A percentile compares a stretch with the other conserved stretches of the same genome.
Evolutionary conservation across 2,329 filamentous ascomycete genomes (phyloP).

Genomic region (Tricladium varicosporioides): DNA sequence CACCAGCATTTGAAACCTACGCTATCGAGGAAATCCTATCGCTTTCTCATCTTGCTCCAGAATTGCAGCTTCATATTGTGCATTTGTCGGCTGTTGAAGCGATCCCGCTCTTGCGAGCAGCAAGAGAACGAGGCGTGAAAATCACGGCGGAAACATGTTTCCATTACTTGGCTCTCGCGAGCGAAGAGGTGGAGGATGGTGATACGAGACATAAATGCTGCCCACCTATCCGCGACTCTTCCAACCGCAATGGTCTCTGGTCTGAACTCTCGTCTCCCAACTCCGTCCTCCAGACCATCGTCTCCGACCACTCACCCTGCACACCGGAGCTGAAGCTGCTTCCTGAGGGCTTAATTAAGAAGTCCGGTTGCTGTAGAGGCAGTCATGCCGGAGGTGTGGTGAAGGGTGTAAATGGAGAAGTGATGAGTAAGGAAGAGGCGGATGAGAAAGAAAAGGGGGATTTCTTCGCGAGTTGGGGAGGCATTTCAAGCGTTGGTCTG

Average conservation of each 20-base stretch:
- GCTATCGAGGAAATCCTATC: conserved; percentile 85
- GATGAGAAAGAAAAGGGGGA: conserved; percentile 60
- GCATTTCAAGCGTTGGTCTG: conserved; percentile 89
- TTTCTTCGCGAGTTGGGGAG: conserved; percentile 96
- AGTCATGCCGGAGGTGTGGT: conserved; percentile 6
- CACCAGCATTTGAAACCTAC: conserved; percentile 85
- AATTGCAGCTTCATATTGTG: conserved; percentile 84
- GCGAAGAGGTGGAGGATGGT: conserved; percentile 63
- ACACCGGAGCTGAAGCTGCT: conserved; percentile 92
- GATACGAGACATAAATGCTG: conserved; percentile 75
- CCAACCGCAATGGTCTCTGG: conserved; percentile 69
- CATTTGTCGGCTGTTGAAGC: conserved; percentile 68
- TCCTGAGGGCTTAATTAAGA: conserved; percentile 50
- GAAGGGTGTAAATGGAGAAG: conserved; percentile 27
- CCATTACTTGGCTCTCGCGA: conserved; percentile 68
- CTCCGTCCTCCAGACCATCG: conserved; percentile 85
- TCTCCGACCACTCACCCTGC: conserved; percentile 95
- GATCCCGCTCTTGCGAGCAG: conserved; percentile 63
- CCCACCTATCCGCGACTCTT: conserved; percentile 64
- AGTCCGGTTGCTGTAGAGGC: not conserved
- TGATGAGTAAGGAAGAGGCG: conserved; percentile 32
- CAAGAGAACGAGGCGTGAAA: conserved; percentile 59
- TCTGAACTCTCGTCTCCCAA: conserved; percentile 68
- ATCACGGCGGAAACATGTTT: conserved; percentile 77
- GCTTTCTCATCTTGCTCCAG: conserved; percentile 75